Base-by-base conservation (phyloP, 2,329 filamentous ascomycete species). In the Claviceps sorghi region DNA sequence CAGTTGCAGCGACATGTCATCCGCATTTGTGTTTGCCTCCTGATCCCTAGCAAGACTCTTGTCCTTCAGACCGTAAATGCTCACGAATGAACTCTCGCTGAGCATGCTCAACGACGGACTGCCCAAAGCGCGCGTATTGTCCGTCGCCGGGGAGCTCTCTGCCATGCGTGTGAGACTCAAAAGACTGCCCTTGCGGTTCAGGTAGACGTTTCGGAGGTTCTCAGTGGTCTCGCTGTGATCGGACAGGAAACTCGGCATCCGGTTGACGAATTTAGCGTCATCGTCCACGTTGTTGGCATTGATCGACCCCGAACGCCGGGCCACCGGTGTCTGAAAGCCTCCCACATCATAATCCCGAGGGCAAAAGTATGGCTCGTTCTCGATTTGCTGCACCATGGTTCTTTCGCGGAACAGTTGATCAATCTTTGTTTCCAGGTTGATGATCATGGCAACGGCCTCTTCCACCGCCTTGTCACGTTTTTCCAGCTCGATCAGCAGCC, bases 401-500 rank as follows among this genome's bases (percentile, higher is more conserved):
- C 76, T 70, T 58, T 83, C 79, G 48, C 67, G 67, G 13, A 75
- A 61, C 32, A 82, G 65, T 52, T 74, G 70, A 32, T 80, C 76
- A 1, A 83, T 64, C 55, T 74, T 74, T 6, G 78, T 75, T 61
- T 88, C 83, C 17, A 86, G 67, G 26, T 71, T 70, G 49, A 84
- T 76, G 56, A 88, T 88, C 70, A 86, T 80, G 30, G 75, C 72
- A 6, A 86, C 81, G 3, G 84, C 84, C 60, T 88, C 83, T 55
- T 82, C 79, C 1, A 88, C 73, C 4, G 83, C 84, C 60, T 80
- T 80, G 64, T 88, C 84, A 19, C 83, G 73, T 65, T 81, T 81
- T 56, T 84, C 79, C 51, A 86, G 61, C 62, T 86, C 82, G 2
- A 68, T 64, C 21, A 80, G 60, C 36, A 87, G 67, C 55, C 73